Evolutionary conservation across 495 filamentous ascomycete species (phyloP), one percentile per base, ranked within the genome.

Genomic region (Stereocaulon alpinum): DNA sequence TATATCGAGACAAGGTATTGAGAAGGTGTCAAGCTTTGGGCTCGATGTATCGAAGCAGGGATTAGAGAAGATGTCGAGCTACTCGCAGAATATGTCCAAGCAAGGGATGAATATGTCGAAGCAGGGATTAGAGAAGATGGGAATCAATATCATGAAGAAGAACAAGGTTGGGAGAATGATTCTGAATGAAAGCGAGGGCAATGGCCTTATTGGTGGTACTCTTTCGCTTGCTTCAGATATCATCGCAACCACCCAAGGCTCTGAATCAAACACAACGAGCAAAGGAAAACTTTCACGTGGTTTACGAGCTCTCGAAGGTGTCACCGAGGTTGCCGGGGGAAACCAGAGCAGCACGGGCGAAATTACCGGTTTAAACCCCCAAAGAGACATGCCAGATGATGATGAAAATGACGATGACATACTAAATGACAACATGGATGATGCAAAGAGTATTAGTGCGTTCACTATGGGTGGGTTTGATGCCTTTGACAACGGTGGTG

Each of bases 401-500:
- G 54, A 40, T 9, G 14, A 24, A 24, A 24, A 24, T 37, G 34
- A 37, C 34, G 34, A 37, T 9, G 50, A 30, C 14, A 1, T 27
- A 10, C 24, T 15, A 49, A 4, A 3, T 9, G 6, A 49, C 3
- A 30, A 24, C 10, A 12, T 10, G 6, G 27, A 49, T 17, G 45
- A 49, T 14, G 22, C 22, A 30, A 22, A 9, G 29, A 49, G 17
- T 41, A 24, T 40, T 30, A 37, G 48, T 29, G 56, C 22, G 30
- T 30, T 17, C 7, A 49, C 22, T 7, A 20, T 34, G 56, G 37
- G 29, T 59, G 30, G 24, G 6, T 40, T 22, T 10, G 45, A 49
- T 59, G 20, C 29, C 18, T 44, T n/a, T 40, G 45, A n/a, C 51
- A 37, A 59, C 7, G 34, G 37, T 40, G 20, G 48, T 42, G 85